phyloP scores from a whole-genome alignment of 305 asterid species.

The Salvia sclarea region DNA sequence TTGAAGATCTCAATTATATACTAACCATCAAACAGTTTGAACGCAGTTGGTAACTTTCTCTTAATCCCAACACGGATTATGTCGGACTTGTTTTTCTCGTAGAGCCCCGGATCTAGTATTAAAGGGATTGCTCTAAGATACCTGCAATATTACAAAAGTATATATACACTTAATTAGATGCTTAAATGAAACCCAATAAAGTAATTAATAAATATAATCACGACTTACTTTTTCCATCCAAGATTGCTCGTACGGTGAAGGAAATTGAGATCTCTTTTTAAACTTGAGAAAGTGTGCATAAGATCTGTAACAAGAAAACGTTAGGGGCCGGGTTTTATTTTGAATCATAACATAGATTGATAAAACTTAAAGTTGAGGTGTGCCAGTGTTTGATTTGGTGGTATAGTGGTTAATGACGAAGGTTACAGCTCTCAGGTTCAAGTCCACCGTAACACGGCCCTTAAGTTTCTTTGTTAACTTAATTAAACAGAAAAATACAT shows the following conservation, averaged over 20 bases:
- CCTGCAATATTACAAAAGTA: slow-evolving; percentile 36
- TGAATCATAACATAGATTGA: too few species aligned
- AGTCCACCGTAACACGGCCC: too few species aligned
- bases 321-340: too few species aligned
- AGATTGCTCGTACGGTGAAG: slow-evolving; percentile 63
- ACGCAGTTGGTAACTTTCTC: slow-evolving; percentile 64
- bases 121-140: slow-evolving; percentile 64
- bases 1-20: background rate
- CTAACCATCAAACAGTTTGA: slow-evolving; percentile 72
- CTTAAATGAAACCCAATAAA: too few species aligned
- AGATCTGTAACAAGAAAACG: slow-evolving; percentile 61
- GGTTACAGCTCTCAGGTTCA: too few species aligned
- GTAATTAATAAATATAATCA: background rate
- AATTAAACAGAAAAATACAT: too few species aligned
- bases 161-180: too few species aligned
- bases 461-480: too few species aligned
- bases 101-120: slow-evolving; percentile 73
- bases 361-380: too few species aligned
- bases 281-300: slow-evolving; percentile 49
- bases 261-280: slow-evolving; percentile 60
- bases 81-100: slow-evolving; percentile 54
- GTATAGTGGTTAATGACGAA: too few species aligned
- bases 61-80: slow-evolving; percentile 47
- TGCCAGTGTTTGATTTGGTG: too few species aligned
- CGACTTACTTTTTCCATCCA: slow-evolving; percentile 77